Percentiles rank a stretch among this genome's conserved stretches.
Evolutionary conservation across 257 asterid species (phyloP).

Genomic region (Catharanthus roseus): DNA sequence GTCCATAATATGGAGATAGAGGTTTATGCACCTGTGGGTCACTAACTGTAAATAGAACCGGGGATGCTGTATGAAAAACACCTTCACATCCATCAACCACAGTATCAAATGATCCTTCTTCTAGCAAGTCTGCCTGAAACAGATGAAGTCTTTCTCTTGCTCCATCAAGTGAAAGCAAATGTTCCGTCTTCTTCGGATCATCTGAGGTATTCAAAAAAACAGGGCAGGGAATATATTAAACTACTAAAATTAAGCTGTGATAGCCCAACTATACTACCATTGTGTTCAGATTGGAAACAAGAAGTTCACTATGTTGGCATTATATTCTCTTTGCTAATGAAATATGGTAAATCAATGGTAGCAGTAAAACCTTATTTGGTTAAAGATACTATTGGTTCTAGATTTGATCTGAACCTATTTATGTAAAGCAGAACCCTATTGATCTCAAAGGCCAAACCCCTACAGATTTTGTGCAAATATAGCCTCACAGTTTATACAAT

Average conservation of each 20-base stretch:
- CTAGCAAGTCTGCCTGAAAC: slow-evolving; percentile 39
- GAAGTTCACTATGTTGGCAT: neutral
- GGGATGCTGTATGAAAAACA: slow-evolving; percentile 64
- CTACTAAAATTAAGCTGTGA: neutral
- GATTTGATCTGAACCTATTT: neutral
- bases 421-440: neutral
- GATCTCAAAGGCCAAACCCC: neutral
- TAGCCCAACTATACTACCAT: too few relatives aligned
- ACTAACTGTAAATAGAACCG: slow-evolving; percentile 26
- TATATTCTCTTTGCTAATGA: neutral
- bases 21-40: slow-evolving; percentile 37
- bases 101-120: slow-evolving; percentile 51
- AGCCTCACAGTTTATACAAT: neutral
- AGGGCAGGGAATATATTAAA: neutral
- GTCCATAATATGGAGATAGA: neutral
- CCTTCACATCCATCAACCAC: slow-evolving; percentile 52
- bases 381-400: neutral
- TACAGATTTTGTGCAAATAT: too few relatives aligned
- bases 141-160: slow-evolving; percentile 47
- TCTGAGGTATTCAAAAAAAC: slow-evolving; percentile 21
- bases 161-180: slow-evolving; percentile 50
- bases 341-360: neutral
- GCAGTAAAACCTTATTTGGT: too few relatives aligned
- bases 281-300: neutral
- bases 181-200: slow-evolving; percentile 41